A percentile compares a stretch with the other conserved stretches of the same genome.
Evolutionary conservation across 2,329 filamentous ascomycete genomes (phyloP).

Genomic region (Monosporascus cannonballus): DNA sequence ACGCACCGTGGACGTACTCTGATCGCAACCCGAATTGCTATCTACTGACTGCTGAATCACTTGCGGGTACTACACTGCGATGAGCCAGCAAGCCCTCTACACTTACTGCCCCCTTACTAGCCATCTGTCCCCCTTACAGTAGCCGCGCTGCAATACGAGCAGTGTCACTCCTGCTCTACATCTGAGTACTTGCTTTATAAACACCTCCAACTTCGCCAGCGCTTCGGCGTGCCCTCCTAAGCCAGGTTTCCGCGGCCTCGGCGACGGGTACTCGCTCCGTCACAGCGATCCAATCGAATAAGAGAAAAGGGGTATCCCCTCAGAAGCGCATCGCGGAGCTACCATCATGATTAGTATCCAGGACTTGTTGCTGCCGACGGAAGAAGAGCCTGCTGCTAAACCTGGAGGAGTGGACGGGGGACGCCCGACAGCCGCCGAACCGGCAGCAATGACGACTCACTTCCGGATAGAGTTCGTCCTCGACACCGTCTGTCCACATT

Average conservation of each 20-base stretch:
- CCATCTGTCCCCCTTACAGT: too few relatives aligned
- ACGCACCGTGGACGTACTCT: neutral
- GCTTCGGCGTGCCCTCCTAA: neutral
- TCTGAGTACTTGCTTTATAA: too few relatives aligned
- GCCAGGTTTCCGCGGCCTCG: neutral
- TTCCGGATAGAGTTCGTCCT: slow-evolving; percentile 41
- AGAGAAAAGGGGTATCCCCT: neutral
- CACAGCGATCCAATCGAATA: neutral
- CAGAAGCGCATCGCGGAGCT: neutral
- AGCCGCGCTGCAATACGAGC: too few relatives aligned
- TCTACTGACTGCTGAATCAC: neutral
- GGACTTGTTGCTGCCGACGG: slow-evolving; percentile 20
- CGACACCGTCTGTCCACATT: slow-evolving; percentile 47
- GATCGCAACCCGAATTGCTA: neutral
- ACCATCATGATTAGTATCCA: slow-evolving; percentile 21
- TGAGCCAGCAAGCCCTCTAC: neutral
- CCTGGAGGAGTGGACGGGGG: slow-evolving; percentile 1
- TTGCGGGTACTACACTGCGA: neutral
- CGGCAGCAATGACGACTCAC: slow-evolving; percentile 15
- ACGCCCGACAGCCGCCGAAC: neutral
- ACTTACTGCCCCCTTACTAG: too few relatives aligned
- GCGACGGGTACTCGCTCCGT: neutral
- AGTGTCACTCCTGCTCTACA: too few relatives aligned
- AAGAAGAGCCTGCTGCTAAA: slow-evolving; percentile 4
- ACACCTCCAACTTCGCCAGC: neutral